phyloP scores from a whole-genome alignment of 2,329 filamentous ascomycete species.

The Pseudogymnoascus sp. region DNA sequence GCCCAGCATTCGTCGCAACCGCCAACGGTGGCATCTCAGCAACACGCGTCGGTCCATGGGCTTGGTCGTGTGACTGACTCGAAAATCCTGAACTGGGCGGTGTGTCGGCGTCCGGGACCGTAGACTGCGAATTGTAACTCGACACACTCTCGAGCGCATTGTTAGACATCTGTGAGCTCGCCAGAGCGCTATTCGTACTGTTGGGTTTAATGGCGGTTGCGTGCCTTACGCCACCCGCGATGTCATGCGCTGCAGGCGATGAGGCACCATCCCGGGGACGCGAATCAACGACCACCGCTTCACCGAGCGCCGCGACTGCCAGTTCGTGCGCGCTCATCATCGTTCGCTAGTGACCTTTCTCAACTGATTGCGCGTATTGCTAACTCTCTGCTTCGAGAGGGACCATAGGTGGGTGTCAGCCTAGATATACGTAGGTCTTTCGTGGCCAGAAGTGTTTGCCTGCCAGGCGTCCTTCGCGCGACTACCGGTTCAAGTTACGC shows the following conservation, averaged over 20 bases:
- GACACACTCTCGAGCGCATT: neutral
- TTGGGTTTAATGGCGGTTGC: slow-evolving; percentile 20
- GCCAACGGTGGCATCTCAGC: slow-evolving; percentile 11
- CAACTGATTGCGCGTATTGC: slow-evolving; percentile 3
- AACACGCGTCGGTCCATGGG: slow-evolving; percentile 12
- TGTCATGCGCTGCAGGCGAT: slow-evolving; percentile 16
- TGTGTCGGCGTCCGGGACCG: slow-evolving; percentile 14
- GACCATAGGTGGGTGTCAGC: neutral
- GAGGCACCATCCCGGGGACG: slow-evolving; percentile 18
- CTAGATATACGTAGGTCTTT: slow-evolving; percentile 1
- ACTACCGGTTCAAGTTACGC: neutral
- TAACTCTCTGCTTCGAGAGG: slow-evolving; percentile 3
- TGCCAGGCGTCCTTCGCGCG: slow-evolving; percentile 3
- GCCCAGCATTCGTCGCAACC: slow-evolving; percentile 32
- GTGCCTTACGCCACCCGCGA: slow-evolving; percentile 24
- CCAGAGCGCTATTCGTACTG: slow-evolving; percentile 5
- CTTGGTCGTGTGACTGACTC: slow-evolving; percentile 13
- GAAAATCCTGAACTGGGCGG: slow-evolving; percentile 10
- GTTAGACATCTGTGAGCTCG: neutral
- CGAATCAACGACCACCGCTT: slow-evolving; percentile 16
- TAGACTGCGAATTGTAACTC: slow-evolving; percentile 14
- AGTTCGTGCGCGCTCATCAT: slow-evolving; percentile 25
- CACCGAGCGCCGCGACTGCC: slow-evolving; percentile 24
- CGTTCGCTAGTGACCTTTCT: neutral
- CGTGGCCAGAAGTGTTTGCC: neutral